A percentile compares a stretch with the other conserved stretches of the same genome.
phyloP scores from a whole-genome alignment of 768 basidiomycete genomes.

The Mrakia blollopis region DNA sequence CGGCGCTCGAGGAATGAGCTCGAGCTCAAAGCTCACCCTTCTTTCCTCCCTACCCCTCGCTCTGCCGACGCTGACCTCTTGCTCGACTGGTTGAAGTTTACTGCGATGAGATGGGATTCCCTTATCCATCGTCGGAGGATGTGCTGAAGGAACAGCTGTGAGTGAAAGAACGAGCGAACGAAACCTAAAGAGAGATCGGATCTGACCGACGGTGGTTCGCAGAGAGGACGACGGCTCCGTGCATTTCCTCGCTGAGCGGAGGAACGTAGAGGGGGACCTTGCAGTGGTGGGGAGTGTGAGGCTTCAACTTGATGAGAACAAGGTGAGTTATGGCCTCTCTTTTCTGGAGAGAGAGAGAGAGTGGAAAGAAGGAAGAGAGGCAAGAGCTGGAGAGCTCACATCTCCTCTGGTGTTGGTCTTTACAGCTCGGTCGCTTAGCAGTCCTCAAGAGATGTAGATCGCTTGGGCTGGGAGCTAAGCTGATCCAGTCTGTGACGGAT shows the following conservation, averaged over 20 bases:
- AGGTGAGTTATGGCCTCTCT: background rate
- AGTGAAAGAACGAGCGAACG: background rate
- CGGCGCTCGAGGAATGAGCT: no score
- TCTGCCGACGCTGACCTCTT: background rate
- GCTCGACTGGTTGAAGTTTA: background rate
- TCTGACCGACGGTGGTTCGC: background rate
- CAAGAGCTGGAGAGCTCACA: background rate
- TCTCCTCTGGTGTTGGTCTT: background rate
- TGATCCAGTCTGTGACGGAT: background rate
- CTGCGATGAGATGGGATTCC: background rate
- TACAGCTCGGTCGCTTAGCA: background rate
- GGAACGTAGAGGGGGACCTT: background rate
- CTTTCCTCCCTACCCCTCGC: background rate
- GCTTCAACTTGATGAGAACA: background rate
- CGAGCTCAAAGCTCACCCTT: background rate
- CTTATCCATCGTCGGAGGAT: background rate
- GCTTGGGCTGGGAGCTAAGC: background rate
- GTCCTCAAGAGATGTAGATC: background rate
- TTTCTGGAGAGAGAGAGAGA: no score
- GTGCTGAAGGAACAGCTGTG: background rate
- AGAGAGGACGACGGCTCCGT: background rate
- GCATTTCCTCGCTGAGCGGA: background rate
- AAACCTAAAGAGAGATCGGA: no score
- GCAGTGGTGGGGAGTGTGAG: background rate
- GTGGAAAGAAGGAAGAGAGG: no score